phyloP scores from a whole-genome alignment of 1,284 basidiomycete genomes.

The Coniferiporia weirii region DNA sequence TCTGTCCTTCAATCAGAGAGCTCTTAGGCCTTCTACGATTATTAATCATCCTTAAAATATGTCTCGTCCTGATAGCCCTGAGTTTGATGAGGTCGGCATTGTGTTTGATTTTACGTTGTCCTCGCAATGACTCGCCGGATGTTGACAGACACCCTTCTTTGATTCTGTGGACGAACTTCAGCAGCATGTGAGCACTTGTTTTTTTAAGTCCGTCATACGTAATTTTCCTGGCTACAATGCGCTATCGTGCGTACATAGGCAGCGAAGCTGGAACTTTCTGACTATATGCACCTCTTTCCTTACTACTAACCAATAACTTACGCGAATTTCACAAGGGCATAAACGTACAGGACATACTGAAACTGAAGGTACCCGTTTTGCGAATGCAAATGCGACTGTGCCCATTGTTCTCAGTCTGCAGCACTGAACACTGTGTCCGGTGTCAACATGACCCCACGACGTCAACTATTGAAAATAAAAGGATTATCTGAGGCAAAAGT shows the following conservation, averaged over 20 bases:
- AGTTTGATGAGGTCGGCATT: conserved; percentile 40
- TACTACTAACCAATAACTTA: neutral
- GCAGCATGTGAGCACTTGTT: conserved; percentile 58
- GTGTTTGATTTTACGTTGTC: neutral
- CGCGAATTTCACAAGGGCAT: conserved; percentile 58
- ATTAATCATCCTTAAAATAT: conserved; percentile 12
- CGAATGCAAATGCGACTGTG: neutral
- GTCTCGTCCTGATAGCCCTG: conserved; percentile 34
- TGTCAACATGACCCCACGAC: conserved; percentile 80
- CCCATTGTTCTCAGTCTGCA: conserved; percentile 42
- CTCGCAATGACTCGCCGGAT: conserved; percentile 4
- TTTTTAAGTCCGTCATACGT: conserved; percentile 6
- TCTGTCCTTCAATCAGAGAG: neutral
- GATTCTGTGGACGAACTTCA: conserved; percentile 87
- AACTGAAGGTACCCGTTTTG: conserved; percentile 64
- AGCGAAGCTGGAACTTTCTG: neutral
- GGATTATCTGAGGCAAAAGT: conserved; percentile 90
- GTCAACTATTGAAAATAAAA: conserved; percentile 90
- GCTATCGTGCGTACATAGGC: neutral
- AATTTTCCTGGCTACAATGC: neutral
- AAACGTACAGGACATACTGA: conserved; percentile 89
- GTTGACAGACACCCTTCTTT: conserved; percentile 50
- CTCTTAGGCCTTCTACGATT: no score
- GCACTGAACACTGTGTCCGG: conserved; percentile 77
- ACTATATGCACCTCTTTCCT: conserved; percentile 1